Base-by-base conservation (phyloP, 2,329 filamentous ascomycete genomes). In the Lachnellula cervina region DNA sequence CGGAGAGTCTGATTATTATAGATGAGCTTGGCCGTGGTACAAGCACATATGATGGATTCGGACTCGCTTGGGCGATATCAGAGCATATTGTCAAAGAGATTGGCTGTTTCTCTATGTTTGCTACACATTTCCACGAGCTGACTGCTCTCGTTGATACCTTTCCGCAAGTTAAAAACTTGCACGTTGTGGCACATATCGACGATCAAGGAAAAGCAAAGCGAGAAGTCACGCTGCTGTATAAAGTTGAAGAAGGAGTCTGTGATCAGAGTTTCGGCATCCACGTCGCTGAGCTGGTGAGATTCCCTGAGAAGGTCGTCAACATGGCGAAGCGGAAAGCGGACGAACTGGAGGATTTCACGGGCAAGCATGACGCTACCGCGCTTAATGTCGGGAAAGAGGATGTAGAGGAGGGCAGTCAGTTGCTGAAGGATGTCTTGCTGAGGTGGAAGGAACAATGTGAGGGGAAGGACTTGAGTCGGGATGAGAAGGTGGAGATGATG, bases 291-390 rank as follows among this genome's bases (percentile, higher is more conserved):
- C 81, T 99, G 5, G 94, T 99, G 19, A 85, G 92, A 45, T 99
- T 99, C 75, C 94, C 94, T 0, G 87, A 90, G 65, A 99, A 99
- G 75, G 95, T 99, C 16, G 89, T 99, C 58, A 90, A 91, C 61
- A 99, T 99, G 95, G 94, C 94, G n/a, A 96, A 96, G 75, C 84
- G 94, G 65, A 99, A 99, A 76, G 94, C 94, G 0, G 94, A 97
- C 71, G 95, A 99, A 77, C 80, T 99, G 37, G 94, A 99, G 71
- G 94, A 99, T 71, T 99, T 99, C 66, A 88, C 89, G 0, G 82
- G 82, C 50, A 92, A 91, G 74, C 84, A 89, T 65, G 86, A 89
- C 59, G 78, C 80, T 45, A 66, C 78, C 6, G 76, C 78, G 7
- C 72, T 80, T 44, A 75, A 82, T 63, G 90, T 90, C 69, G 88